These are phyloP conservation scores for Stachybotrys elegans DNA, from an alignment of 2,329 filamentous ascomycete genomes.

Conservation along the genomic window DNA sequence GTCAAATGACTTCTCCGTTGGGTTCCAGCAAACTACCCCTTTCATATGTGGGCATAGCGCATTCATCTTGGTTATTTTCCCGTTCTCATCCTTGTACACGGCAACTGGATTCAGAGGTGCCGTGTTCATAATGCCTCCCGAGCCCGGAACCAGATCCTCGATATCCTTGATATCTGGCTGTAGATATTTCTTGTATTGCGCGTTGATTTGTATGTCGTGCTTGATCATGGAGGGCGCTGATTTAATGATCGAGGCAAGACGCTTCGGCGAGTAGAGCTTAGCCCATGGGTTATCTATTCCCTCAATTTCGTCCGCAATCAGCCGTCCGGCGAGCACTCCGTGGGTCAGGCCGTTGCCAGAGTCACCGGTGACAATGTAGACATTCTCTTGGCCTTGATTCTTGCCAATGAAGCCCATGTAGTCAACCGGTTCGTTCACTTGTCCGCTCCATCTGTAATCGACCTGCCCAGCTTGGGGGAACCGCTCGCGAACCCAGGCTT, in stretches of 20 bases:
- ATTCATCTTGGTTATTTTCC: constrained; percentile 43
- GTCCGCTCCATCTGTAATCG: constrained; percentile 54
- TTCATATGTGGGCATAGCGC: constrained; percentile 53
- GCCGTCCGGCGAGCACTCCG: constrained; percentile 43
- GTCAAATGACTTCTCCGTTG: constrained; percentile 47
- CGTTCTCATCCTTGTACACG: constrained; percentile 51
- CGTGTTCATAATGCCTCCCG: constrained; percentile 49
- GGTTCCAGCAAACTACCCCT: constrained; percentile 53
- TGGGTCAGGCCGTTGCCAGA: constrained; percentile 54
- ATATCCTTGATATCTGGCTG: constrained; percentile 52
- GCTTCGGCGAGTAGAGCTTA: constrained; percentile 44
- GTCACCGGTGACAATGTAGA: constrained; percentile 52
- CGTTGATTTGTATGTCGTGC: constrained; percentile 50
- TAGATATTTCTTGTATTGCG: constrained; percentile 49
- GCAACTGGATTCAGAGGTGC: constrained; percentile 41
- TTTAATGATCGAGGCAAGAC: constrained; percentile 37
- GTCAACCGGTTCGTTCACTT: constrained; percentile 51
- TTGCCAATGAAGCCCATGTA: constrained; percentile 51
- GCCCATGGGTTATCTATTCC: constrained; percentile 44
- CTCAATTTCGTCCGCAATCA: constrained; percentile 50
- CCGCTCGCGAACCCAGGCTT: constrained; percentile 46
- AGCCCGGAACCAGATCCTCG: constrained; percentile 44
- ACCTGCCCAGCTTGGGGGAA: constrained; percentile 43
- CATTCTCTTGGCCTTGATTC: constrained; percentile 45
- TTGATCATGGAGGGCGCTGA: constrained; percentile 38